A percentile compares a stretch with the other conserved stretches of the same genome.
phyloP scores from a whole-genome alignment of 2,329 filamentous ascomycete genomes.

The Fusarium devonianum region DNA sequence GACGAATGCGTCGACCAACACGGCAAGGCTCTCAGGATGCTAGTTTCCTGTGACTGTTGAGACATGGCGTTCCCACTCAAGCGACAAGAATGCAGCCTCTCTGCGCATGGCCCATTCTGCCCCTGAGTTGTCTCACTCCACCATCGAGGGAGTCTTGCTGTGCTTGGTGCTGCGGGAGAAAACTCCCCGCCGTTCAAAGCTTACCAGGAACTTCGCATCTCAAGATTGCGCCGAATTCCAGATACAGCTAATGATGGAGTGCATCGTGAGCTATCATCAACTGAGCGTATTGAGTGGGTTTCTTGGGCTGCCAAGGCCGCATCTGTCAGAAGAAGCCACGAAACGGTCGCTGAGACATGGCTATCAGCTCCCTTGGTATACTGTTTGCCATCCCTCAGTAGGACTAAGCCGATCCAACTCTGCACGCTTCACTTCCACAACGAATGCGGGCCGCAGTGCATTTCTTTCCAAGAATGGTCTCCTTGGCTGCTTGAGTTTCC shows the following conservation, averaged over 20 bases:
- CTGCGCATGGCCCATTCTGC: slow-evolving; percentile 17
- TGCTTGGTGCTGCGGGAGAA: slow-evolving; percentile 2
- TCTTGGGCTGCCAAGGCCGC: neutral
- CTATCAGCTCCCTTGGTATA: slow-evolving; percentile 10
- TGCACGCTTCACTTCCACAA: neutral
- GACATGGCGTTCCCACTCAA: slow-evolving; percentile 33
- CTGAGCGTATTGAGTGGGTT: slow-evolving; percentile 2
- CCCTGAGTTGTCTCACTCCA: slow-evolving; percentile 38
- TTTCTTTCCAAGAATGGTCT: neutral
- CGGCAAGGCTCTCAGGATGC: slow-evolving; percentile 3
- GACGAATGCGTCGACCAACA: slow-evolving; percentile 31
- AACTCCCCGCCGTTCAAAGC: slow-evolving; percentile 22
- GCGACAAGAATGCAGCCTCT: slow-evolving; percentile 33
- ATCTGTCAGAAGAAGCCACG: neutral
- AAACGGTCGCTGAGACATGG: slow-evolving; percentile 23
- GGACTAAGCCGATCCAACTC: neutral
- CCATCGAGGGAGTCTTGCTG: slow-evolving; percentile 4
- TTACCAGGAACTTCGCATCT: slow-evolving; percentile 2
- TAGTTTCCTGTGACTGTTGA: slow-evolving; percentile 27
- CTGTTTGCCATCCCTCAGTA: slow-evolving; percentile 23
- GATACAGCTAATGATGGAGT: neutral
- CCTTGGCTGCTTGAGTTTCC: neutral
- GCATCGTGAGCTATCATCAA: neutral
- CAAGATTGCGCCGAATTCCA: slow-evolving; percentile 39
- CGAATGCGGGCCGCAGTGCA: neutral